Evolutionary conservation across 148 eudicot genomes (phyloP).

Genomic region (Gaultheria prostrata): DNA sequence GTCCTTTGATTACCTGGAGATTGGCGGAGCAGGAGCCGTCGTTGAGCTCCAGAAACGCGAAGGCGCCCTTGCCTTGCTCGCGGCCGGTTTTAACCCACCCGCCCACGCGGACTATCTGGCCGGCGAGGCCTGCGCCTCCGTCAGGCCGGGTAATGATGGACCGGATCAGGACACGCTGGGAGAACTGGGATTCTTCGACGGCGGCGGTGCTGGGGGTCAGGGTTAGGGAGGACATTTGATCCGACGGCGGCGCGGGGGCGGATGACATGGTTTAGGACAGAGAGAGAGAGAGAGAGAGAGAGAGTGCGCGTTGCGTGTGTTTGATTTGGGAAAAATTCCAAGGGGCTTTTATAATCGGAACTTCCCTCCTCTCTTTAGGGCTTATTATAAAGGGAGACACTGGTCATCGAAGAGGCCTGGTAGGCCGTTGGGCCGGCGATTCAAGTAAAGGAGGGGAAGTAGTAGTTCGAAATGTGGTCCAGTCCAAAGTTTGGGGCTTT

Average conservation of each 20-base stretch:
- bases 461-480: no score
- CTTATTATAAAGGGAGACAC: no score
- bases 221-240: constrained; percentile 21
- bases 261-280: background rate
- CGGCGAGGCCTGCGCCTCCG: constrained; percentile 72
- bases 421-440: no score
- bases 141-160: constrained; percentile 52
- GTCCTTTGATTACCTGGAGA: constrained; percentile 43
- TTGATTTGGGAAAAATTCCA: no score
- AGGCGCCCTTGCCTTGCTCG: constrained; percentile 62
- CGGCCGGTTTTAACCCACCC: constrained; percentile 97
- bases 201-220: constrained; percentile 12
- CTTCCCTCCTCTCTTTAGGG: no score
- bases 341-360: no score
- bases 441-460: no score
- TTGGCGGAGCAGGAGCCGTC: constrained; percentile 80
- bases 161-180: constrained; percentile 59
- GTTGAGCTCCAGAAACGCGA: constrained; percentile 78
- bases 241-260: constrained; percentile 22
- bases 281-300: background rate
- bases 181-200: constrained; percentile 45
- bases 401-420: no score
- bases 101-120: constrained; percentile 49
- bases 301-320: background rate
- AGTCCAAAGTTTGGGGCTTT: no score